These are phyloP conservation scores for Apophysomyces variabilis DNA, from an alignment of 371 early-diverging fungal species.

Conservation along the genomic window DNA sequence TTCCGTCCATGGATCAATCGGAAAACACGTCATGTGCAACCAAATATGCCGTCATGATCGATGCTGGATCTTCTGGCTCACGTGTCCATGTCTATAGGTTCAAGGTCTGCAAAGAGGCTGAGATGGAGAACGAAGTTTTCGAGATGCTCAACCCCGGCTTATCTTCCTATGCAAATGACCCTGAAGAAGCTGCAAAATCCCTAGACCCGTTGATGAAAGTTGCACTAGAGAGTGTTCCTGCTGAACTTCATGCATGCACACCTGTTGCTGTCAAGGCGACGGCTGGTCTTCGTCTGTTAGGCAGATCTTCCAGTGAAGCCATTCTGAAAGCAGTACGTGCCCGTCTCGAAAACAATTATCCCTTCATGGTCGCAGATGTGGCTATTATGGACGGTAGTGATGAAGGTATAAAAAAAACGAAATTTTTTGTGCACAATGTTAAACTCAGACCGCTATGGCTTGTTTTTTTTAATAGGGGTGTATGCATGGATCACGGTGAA, in stretches of 20 bases:
- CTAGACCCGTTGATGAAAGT: slow-evolving; percentile 79
- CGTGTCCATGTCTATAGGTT: slow-evolving; percentile 94
- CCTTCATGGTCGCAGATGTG: slow-evolving; percentile 85
- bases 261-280: slow-evolving; percentile 97
- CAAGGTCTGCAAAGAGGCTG: slow-evolving; percentile 81
- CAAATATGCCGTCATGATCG: slow-evolving; percentile 83
- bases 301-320: slow-evolving; percentile 60
- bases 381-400: slow-evolving; percentile 94
- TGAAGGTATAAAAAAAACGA: slow-evolving; percentile 67
- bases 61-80: slow-evolving; percentile 98
- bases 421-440: neutral
- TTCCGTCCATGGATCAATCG: slow-evolving; percentile 12
- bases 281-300: slow-evolving; percentile 88
- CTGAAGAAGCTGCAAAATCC: slow-evolving; percentile 80
- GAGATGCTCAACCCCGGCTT: slow-evolving; percentile 87
- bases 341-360: slow-evolving; percentile 74
- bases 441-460: neutral
- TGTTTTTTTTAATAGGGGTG: slow-evolving; percentile 58
- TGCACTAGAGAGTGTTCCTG: slow-evolving; percentile 71
- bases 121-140: slow-evolving; percentile 87
- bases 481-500: slow-evolving; percentile 99
- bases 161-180: slow-evolving; percentile 68
- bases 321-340: slow-evolving; percentile 78
- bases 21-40: slow-evolving; percentile 53
- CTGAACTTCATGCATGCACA: slow-evolving; percentile 75